These are phyloP conservation scores for Capsicum pubescens DNA, from an alignment of 257 asterid genomes.

Conservation along the genomic window DNA sequence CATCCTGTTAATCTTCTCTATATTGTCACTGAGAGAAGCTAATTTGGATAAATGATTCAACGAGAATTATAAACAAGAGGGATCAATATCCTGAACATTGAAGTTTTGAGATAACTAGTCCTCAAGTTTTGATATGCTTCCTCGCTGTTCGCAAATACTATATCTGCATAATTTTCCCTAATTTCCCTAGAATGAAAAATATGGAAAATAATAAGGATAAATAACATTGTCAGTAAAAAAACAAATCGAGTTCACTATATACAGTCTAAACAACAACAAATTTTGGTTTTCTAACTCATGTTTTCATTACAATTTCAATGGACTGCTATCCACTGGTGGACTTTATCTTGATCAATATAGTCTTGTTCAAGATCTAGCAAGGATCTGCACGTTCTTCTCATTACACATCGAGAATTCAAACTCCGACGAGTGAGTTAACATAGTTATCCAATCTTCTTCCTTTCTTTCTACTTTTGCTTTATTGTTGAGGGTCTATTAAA, in stretches of 20 bases:
- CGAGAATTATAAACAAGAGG: slow-evolving; percentile 68
- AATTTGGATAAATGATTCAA: slow-evolving; percentile 62
- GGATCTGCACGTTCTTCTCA: neutral
- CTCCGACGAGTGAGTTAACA: neutral
- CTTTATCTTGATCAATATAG: neutral
- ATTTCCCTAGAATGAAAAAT: slow-evolving; percentile 64
- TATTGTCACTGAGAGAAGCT: slow-evolving; percentile 53
- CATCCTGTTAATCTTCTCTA: slow-evolving; percentile 43
- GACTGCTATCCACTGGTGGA: neutral
- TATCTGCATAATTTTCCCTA: slow-evolving; percentile 85
- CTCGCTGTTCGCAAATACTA: slow-evolving; percentile 86
- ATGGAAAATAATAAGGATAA: neutral
- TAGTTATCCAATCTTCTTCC: neutral
- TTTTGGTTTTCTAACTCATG: no score
- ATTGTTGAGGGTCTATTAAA: no score
- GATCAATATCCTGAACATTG: slow-evolving; percentile 53
- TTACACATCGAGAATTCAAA: neutral
- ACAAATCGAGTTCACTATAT: neutral
- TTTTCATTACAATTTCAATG: neutral
- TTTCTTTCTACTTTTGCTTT: neutral
- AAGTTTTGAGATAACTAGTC: slow-evolving; percentile 51
- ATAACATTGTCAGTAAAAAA: neutral
- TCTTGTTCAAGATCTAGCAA: neutral
- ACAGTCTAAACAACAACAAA: no score
- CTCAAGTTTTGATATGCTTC: slow-evolving; percentile 74